These are phyloP conservation scores for Dactylellina parvicollis DNA, from an alignment of 2,329 filamentous ascomycete genomes.

Conservation along the genomic window DNA sequence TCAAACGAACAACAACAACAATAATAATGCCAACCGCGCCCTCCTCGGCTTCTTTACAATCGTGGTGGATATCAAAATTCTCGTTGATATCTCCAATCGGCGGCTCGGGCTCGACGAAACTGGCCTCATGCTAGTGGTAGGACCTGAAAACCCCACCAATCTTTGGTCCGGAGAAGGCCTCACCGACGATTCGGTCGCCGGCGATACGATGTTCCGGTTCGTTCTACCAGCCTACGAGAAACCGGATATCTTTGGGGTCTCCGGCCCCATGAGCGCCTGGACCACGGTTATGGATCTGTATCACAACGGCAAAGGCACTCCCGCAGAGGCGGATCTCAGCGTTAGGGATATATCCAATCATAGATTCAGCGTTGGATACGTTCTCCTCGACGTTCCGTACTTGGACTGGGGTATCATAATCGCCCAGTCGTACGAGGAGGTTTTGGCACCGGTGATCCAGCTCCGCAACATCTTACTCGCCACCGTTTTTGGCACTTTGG, in stretches of 20 bases:
- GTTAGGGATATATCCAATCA: slow-evolving; percentile 65
- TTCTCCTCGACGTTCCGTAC: slow-evolving; percentile 70
- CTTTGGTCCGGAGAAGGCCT: slow-evolving; percentile 52
- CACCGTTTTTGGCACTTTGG: slow-evolving; percentile 85
- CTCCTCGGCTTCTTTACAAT: slow-evolving; percentile 86
- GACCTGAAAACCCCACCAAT: slow-evolving; percentile 56
- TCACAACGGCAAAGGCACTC: slow-evolving; percentile 63
- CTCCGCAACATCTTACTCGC: slow-evolving; percentile 83
- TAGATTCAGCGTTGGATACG: slow-evolving; percentile 81
- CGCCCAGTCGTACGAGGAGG: slow-evolving; percentile 78
- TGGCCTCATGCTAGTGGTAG: slow-evolving; percentile 57
- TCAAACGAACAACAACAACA: slow-evolving; percentile 63
- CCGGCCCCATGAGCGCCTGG: slow-evolving; percentile 72
- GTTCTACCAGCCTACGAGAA: slow-evolving; percentile 67
- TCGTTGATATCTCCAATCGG: slow-evolving; percentile 56
- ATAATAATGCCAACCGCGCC: slow-evolving; percentile 60
- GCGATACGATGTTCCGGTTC: slow-evolving; percentile 62
- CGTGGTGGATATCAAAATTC: slow-evolving; percentile 71
- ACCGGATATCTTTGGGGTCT: slow-evolving; percentile 63
- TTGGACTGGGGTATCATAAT: slow-evolving; percentile 86
- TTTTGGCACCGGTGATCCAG: slow-evolving; percentile 77
- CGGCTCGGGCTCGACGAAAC: slow-evolving; percentile 56
- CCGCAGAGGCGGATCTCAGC: slow-evolving; percentile 75
- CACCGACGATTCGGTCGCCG: slow-evolving; percentile 36
- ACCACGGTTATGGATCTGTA: slow-evolving; percentile 72